Evolutionary conservation across 169 alveolate species (phyloP), one percentile per base, ranked within the genome.

Genomic region (Eimeria acervulina): DNA sequence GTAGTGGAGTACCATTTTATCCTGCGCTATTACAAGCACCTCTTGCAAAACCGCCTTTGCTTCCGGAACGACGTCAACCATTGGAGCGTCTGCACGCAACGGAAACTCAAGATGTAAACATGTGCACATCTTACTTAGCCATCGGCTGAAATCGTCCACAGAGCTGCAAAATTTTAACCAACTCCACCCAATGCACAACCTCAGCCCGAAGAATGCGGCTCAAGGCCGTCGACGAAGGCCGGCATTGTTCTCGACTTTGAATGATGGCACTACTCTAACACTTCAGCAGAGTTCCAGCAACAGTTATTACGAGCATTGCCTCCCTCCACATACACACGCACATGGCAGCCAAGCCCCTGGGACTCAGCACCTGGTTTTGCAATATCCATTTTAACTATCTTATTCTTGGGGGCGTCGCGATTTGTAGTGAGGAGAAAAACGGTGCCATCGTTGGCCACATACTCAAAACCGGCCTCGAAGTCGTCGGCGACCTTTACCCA

Each of bases 331-430:
- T n/a, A n/a, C n/a, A n/a, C n/a, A n/a, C n/a, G n/a, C n/a, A n/a
- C n/a, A n/a, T n/a, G n/a, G 55, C 5, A 17, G 74, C 36, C 74
- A 63, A n/a, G 74, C 74, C 74, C 17, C 36, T 26, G 12, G 36
- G n/a, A 13, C 13, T 8, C 44, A 33, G 51, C 47, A 74, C 95
- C 95, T 36, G 90, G 95, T 1, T 91, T 13, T 26, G 21, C 4
- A 0, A 92, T 38, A 36, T 92, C 92, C 33, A 92, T 36, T 28
- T n/a, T 52, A 26, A 92, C 63, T 23, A 92, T 47, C 33, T 63
- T 92, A 40, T 92, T 51, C 78, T 66, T 84, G 74, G 91, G 96
- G 8, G 96, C 96, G 55, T 92, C 84, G 36, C 81, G 44, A 85
- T 92, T 92, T 15, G 96, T 92, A 12, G 38, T 55, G n/a, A 92